A percentile compares a stretch with the other conserved stretches of the same genome.
phyloP scores from a whole-genome alignment of 1,284 basidiomycete genomes.

The Irpex rosettiformis region DNA sequence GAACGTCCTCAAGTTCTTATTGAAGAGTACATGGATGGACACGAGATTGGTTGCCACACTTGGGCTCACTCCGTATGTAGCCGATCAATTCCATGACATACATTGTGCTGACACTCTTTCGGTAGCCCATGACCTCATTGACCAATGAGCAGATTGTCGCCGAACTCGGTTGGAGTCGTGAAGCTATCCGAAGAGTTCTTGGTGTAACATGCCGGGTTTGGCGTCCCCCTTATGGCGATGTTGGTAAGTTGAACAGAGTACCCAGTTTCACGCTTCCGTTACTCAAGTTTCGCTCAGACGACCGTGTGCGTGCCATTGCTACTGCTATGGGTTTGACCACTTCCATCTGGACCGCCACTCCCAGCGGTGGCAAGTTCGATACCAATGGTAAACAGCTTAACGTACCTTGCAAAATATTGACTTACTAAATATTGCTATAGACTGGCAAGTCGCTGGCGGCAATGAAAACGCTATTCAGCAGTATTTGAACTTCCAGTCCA shows the following conservation, averaged over 20 bases:
- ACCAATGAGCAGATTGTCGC: constrained; percentile 89
- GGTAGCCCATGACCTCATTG: constrained; percentile 74
- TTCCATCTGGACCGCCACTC: constrained; percentile 75
- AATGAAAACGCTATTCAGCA: constrained; percentile 54
- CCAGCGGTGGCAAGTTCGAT: constrained; percentile 65
- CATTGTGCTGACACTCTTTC: constrained; percentile 22
- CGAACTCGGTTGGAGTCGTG: constrained; percentile 90
- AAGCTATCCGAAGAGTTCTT: constrained; percentile 73
- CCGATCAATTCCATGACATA: neutral
- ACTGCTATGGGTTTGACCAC: constrained; percentile 80
- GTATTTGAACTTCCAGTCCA: constrained; percentile 54
- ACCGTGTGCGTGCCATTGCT: constrained; percentile 85
- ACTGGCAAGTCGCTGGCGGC: constrained; percentile 83
- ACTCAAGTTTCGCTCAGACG: constrained; percentile 43
- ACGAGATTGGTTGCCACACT: constrained; percentile 78
- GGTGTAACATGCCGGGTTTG: constrained; percentile 78
- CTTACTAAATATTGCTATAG: constrained; percentile 31
- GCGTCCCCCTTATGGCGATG: constrained; percentile 50
- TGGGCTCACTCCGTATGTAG: constrained; percentile 66
- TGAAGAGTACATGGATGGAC: constrained; percentile 83
- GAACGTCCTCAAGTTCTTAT: constrained; percentile 75
- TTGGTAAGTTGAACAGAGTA: constrained; percentile 24
- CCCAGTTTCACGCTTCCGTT: constrained; percentile 5
- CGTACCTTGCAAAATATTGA: constrained; percentile 14
- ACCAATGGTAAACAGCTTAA: constrained; percentile 56